These are phyloP conservation scores for Melastoma malabathricum DNA, from an alignment of 345 rosid genomes.

Conservation along the genomic window DNA sequence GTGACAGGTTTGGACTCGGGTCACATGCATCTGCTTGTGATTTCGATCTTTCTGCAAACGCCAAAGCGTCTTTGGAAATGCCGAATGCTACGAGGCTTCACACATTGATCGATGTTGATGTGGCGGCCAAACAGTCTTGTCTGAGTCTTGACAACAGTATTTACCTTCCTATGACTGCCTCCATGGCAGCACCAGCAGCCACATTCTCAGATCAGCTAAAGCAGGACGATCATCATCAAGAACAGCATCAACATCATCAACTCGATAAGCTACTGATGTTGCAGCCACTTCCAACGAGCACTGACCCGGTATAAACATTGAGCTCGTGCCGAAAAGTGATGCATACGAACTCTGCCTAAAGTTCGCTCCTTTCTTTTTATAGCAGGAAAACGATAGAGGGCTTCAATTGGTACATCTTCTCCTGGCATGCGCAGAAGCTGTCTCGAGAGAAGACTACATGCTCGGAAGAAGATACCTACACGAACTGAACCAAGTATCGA, in stretches of 20 bases:
- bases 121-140: no score
- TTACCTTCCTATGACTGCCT: no score
- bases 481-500: conserved; percentile 38
- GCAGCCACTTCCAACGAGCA: no score
- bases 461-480: conserved; percentile 38
- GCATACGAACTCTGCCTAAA: no score
- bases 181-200: background rate
- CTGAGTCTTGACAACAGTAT: no score
- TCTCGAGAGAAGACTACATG: conserved; percentile 51
- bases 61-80: conserved; percentile 18
- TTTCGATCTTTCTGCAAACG: conserved; percentile 13
- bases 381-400: conserved; percentile 54
- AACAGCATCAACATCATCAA: conserved; percentile 6
- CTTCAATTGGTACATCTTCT: conserved; percentile 51
- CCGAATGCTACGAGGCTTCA: conserved; percentile 15
- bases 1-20: background rate
- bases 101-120: background rate
- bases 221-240: conserved; percentile 19
- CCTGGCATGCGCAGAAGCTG: conserved; percentile 49
- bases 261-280: no score
- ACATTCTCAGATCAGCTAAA: conserved; percentile 32
- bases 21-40: conserved; percentile 6
- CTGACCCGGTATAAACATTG: no score
- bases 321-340: no score
- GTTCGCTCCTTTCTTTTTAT: background rate